A percentile compares a stretch with the other conserved stretches of the same genome.
Conservation (phyloP, 306 rosid genomes). For the Glycyrrhiza uralensis region DNA sequence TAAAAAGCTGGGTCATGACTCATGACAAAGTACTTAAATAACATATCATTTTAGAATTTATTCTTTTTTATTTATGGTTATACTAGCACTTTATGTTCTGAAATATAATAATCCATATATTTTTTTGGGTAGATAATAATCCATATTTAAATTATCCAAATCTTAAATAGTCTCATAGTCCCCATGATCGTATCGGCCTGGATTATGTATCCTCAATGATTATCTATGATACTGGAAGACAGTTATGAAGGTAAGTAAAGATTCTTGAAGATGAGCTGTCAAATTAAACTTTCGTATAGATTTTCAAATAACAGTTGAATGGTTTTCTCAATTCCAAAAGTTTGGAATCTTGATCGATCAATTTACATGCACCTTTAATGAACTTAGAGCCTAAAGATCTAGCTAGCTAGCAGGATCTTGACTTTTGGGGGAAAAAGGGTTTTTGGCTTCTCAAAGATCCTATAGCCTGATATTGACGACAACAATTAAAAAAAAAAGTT, state of each 20-base stretch:
- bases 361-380: not conserved
- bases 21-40: too few relatives aligned
- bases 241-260: not conserved
- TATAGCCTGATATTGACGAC: too few relatives aligned
- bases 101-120: too few relatives aligned
- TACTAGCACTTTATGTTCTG: not conserved
- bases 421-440: not conserved
- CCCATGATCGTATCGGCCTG: too few relatives aligned
- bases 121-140: too few relatives aligned
- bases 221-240: conserved; percentile 12
- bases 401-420: not conserved
- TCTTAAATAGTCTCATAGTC: not conserved
- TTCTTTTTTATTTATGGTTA: too few relatives aligned
- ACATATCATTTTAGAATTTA: too few relatives aligned
- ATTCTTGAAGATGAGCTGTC: not conserved
- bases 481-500: too few relatives aligned
- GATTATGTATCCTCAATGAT: not conserved
- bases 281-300: not conserved
- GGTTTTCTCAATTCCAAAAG: not conserved
- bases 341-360: not conserved
- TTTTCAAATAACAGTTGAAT: not conserved
- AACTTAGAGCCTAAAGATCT: not conserved
- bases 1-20: too few relatives aligned
- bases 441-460: not conserved
- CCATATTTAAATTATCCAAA: not conserved